Conservation (phyloP, 768 basidiomycete genomes). For the Lactifluus echinatus region DNA sequence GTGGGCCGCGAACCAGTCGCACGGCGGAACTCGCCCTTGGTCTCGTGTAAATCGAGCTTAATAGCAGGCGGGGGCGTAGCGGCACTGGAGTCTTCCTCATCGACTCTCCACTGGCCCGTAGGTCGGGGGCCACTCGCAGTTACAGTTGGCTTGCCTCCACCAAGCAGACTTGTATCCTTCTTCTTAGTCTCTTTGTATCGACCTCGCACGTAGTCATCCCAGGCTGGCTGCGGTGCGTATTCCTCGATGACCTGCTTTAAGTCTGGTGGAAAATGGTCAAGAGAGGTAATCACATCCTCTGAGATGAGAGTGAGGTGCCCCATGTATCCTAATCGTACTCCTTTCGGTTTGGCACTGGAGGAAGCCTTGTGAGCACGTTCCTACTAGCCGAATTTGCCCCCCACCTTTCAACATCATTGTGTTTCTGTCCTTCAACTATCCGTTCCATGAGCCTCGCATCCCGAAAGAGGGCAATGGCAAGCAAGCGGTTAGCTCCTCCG, state of each 20-base stretch:
- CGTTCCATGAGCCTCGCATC: conserved; percentile 77
- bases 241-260: conserved; percentile 54
- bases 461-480: conserved; percentile 78
- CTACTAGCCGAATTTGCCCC: conserved; percentile 16
- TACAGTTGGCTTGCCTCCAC: conserved; percentile 74
- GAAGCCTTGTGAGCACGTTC: background rate
- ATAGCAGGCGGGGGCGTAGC: conserved; percentile 9
- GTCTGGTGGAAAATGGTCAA: conserved; percentile 81
- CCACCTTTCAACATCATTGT: conserved; percentile 74
- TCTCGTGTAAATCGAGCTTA: conserved; percentile 21
- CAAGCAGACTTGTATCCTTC: conserved; percentile 69
- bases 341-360: conserved; percentile 58
- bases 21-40: conserved; percentile 53
- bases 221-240: conserved; percentile 68
- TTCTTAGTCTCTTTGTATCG: conserved; percentile 81
- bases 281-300: conserved; percentile 86
- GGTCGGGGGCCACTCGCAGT: conserved; percentile 20
- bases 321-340: conserved; percentile 88
- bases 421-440: conserved; percentile 77
- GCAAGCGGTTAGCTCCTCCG: conserved; percentile 72
- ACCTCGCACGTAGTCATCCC: conserved; percentile 86
- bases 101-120: conserved; percentile 53
- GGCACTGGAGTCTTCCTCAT: conserved; percentile 36
- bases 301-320: conserved; percentile 92
- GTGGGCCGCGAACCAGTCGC: conserved; percentile 34